Evolutionary conservation across 2,329 filamentous ascomycete genomes (phyloP).

Genomic region (Bipolaris cookei): DNA sequence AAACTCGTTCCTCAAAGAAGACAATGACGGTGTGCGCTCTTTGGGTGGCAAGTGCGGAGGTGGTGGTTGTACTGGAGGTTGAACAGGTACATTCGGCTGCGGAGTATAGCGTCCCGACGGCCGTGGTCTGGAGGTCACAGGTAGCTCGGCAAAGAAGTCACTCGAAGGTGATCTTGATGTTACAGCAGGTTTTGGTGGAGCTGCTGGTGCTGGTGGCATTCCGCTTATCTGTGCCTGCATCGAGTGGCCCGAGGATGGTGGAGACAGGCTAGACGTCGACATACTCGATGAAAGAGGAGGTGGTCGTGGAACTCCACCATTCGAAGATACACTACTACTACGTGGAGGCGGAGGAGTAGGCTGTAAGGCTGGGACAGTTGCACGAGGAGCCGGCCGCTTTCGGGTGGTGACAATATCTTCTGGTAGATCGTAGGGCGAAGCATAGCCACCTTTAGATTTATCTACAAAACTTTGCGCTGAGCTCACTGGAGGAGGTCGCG

Average conservation of each 20-base stretch:
- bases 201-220: slow-evolving; percentile 31
- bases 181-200: slow-evolving; percentile 34
- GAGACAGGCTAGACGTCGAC: slow-evolving; percentile 47
- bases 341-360: slow-evolving; percentile 62
- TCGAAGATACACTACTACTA: slow-evolving; percentile 63
- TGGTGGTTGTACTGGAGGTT: slow-evolving; percentile 31
- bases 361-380: slow-evolving; percentile 42
- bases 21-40: slow-evolving; percentile 46
- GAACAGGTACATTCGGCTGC: slow-evolving; percentile 38
- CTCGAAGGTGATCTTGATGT: slow-evolving; percentile 39
- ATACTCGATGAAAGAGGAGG: slow-evolving; percentile 39
- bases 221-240: slow-evolving; percentile 41
- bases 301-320: slow-evolving; percentile 26
- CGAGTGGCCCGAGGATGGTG: slow-evolving; percentile 51
- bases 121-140: slow-evolving; percentile 51
- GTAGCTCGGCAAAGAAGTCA: slow-evolving; percentile 59
- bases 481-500: slow-evolving; percentile 59
- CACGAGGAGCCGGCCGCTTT: slow-evolving; percentile 58
- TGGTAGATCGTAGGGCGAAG: slow-evolving; percentile 93
- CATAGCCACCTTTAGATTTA: slow-evolving; percentile 89
- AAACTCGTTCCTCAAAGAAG: slow-evolving; percentile 45
- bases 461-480: slow-evolving; percentile 80
- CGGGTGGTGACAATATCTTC: slow-evolving; percentile 79
- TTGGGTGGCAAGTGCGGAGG: slow-evolving; percentile 36
- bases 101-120: slow-evolving; percentile 50